Evolutionary conservation across 805 yeast species (phyloP).

Genomic region (Naumovozyma castellii): DNA sequence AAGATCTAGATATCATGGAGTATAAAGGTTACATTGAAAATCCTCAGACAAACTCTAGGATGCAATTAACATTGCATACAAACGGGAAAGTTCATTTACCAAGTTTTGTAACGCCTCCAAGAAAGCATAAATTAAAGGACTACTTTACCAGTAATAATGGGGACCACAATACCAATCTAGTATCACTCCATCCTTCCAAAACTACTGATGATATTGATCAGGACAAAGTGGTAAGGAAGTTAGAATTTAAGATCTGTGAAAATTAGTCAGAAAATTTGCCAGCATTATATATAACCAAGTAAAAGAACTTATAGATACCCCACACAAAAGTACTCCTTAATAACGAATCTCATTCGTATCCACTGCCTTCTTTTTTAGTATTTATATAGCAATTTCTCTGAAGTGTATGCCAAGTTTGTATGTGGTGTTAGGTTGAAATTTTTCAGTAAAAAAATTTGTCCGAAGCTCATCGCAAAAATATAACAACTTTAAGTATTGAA

Average conservation of each 20-base stretch:
- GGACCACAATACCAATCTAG: not conserved
- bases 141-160: not conserved
- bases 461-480: conserved; percentile 4
- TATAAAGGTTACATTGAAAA: conserved; percentile 15
- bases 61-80: conserved; percentile 11
- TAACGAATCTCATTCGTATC: no score
- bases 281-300: not conserved
- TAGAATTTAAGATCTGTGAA: conserved; percentile 13
- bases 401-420: not conserved
- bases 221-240: conserved; percentile 16
- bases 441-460: conserved; percentile 5
- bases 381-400: not conserved
- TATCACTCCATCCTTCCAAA: not conserved
- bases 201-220: conserved; percentile 15
- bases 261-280: conserved; percentile 1
- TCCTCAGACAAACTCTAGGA: conserved; percentile 4
- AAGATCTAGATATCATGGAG: conserved; percentile 12
- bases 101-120: conserved; percentile 18
- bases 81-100: conserved; percentile 11
- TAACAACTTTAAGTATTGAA: no score
- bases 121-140: conserved; percentile 5
- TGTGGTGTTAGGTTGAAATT: not conserved
- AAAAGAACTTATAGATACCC: not conserved
- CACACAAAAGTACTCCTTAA: no score
- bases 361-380: no score